Evolutionary conservation across 1,284 basidiomycete species (phyloP).

Genomic region (Cryptococcus jaspeensis): DNA sequence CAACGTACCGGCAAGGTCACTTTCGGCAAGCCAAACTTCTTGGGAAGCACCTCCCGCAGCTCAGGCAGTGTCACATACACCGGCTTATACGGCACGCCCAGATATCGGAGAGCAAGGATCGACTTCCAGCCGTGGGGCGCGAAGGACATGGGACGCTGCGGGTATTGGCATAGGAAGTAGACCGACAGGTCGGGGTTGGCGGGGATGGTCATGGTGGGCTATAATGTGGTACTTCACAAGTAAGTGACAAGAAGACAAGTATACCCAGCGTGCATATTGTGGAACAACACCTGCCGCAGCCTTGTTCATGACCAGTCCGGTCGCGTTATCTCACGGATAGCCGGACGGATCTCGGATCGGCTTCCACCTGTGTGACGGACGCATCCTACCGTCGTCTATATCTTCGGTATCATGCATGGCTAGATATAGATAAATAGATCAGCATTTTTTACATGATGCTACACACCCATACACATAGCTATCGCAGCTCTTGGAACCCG

Average conservation of each 20-base stretch:
- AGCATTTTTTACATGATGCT: not conserved
- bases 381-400: not conserved
- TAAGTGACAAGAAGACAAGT: not conserved
- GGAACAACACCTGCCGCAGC: too few species aligned
- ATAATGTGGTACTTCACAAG: not conserved
- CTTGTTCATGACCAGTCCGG: too few species aligned
- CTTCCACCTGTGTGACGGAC: not conserved
- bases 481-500: too few species aligned
- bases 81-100: conserved; percentile 7
- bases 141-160: conserved; percentile 17
- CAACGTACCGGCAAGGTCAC: conserved; percentile 20
- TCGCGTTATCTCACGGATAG: not conserved
- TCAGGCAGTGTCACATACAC: conserved; percentile 14
- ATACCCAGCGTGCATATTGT: not conserved
- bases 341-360: conserved; percentile 9
- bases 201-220: not conserved
- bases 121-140: conserved; percentile 29
- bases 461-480: not conserved
- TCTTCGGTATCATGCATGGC: not conserved
- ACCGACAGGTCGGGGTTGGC: not conserved
- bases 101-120: conserved; percentile 11
- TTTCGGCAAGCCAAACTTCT: conserved; percentile 13
- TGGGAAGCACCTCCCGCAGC: conserved; percentile 14
- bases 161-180: conserved; percentile 13
- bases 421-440: conserved; percentile 1